A percentile compares a stretch with the other conserved stretches of the same genome.
phyloP scores from a whole-genome alignment of 208 protist genomes.

The Trypanosoma grayi region DNA sequence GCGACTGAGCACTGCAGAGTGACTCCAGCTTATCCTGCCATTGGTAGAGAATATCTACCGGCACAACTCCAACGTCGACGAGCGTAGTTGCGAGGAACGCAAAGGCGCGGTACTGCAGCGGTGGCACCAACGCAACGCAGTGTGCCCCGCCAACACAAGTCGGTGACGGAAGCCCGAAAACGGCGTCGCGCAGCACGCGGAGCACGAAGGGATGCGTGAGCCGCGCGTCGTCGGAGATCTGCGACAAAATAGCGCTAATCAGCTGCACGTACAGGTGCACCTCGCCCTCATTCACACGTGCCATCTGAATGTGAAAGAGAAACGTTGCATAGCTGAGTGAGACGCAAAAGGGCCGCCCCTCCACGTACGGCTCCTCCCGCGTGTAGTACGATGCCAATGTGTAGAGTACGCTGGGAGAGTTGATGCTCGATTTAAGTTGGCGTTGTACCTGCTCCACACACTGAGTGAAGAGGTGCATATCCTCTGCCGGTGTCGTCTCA shows the following conservation, averaged over 20 bases:
- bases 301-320: conserved; percentile 91
- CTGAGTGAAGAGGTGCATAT: conserved; percentile 63
- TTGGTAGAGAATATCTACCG: conserved; percentile 74
- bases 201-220: conserved; percentile 80
- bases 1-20: conserved; percentile 64
- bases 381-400: conserved; percentile 90
- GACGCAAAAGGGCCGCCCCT: conserved; percentile 84
- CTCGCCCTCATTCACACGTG: conserved; percentile 74
- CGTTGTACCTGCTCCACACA: conserved; percentile 84
- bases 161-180: conserved; percentile 85
- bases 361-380: conserved; percentile 60
- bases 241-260: conserved; percentile 55
- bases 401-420: conserved; percentile 75
- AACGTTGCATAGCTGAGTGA: conserved; percentile 87
- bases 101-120: conserved; percentile 84
- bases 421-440: conserved; percentile 65
- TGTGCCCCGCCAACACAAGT: conserved; percentile 70
- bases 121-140: conserved; percentile 75
- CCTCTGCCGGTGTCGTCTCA: conserved; percentile 29
- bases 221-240: conserved; percentile 59
- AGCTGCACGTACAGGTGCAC: conserved; percentile 87
- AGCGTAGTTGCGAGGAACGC: conserved; percentile 60
- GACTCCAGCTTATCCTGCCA: conserved; percentile 78
- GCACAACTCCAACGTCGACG: conserved; percentile 52
- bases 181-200: conserved; percentile 75